Evolutionary conservation across 2,329 filamentous ascomycete genomes (phyloP), one percentile per base, ranked within the genome.

Genomic region (Fusarium incarnatum): DNA sequence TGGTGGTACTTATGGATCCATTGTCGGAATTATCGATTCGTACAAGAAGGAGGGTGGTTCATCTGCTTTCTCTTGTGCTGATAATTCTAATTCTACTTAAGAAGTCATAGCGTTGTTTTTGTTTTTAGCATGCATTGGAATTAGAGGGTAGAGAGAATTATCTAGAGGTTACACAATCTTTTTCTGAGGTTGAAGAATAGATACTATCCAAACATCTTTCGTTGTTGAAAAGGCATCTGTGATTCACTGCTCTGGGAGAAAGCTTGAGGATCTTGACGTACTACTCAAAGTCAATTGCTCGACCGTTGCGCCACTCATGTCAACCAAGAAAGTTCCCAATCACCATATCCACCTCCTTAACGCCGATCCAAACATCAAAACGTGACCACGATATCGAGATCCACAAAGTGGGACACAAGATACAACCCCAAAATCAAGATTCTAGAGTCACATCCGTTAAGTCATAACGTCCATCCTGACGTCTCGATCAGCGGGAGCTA

Each of bases 1-100:
- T 25, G 79, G 77, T 12, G 83, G 83, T 5, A 84, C 82, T 0
- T 85, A 84, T 50, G 83, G 82, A 11, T 82, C 82, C 3, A 72
- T 85, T 18, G 75, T 82, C 16, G 72, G 73, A 7, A 73, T 74
- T 20, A 78, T 75, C 3, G 76, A 80, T 7, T 75, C 75, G 2
- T 83, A 83, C 61, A 74, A 76, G 44, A 62, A 54, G 34, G 73
- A 73, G 3, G 79, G 78, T 1, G 81, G 81, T 1, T 81, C 81
- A 8, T 66, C 73, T 4, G 80, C 80, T 0, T 84, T 81, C 76
- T 80, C 80, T 3, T 84, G 82, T 56, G 79, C 78, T 0, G 81
- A 84, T 44, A 84, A 84, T 73, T 83, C 82, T 5, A 76, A 77
- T 60, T 78, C 77, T 18, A 64, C 60, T 20, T 60, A 34, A 55